These are phyloP conservation scores for Aspergillus fructus DNA, from an alignment of 2,329 filamentous ascomycete genomes.

Conservation along the genomic window DNA sequence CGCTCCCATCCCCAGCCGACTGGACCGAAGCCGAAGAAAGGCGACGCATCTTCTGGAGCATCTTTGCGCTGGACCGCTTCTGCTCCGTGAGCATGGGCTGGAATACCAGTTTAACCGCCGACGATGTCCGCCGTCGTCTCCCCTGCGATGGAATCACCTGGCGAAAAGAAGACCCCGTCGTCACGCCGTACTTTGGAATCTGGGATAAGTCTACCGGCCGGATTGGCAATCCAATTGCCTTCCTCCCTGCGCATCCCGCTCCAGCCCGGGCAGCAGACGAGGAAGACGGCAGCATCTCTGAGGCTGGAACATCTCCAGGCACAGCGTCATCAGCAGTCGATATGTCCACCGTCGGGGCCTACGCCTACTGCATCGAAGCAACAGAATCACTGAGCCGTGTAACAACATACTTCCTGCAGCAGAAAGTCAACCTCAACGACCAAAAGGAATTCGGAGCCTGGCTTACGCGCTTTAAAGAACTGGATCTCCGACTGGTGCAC, in stretches of 20 bases:
- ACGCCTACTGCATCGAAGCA: constrained; percentile 50
- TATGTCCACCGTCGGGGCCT: constrained; percentile 44
- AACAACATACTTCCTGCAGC: constrained; percentile 48
- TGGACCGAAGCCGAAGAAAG: constrained; percentile 43
- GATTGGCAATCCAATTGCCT: constrained; percentile 43
- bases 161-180: constrained; percentile 40
- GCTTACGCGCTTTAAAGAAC: constrained; percentile 50
- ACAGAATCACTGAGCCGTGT: constrained; percentile 49
- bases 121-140: constrained; percentile 39
- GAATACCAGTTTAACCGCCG: constrained; percentile 38
- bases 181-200: constrained; percentile 48
- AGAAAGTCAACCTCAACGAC: constrained; percentile 42
- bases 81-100: constrained; percentile 37
- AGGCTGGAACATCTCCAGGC: constrained; percentile 9
- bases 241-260: constrained; percentile 29
- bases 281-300: background rate
- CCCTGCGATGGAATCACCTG: constrained; percentile 46
- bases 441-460: constrained; percentile 44
- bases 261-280: background rate
- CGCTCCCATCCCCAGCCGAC: constrained; percentile 27
- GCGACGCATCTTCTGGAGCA: constrained; percentile 44
- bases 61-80: constrained; percentile 42
- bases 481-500: constrained; percentile 48
- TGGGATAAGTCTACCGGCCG: constrained; percentile 44
- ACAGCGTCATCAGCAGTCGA: constrained; percentile 25